These are phyloP conservation scores for Eucalyptus paniculata DNA, from an alignment of 345 rosid genomes.

Conservation along the genomic window DNA sequence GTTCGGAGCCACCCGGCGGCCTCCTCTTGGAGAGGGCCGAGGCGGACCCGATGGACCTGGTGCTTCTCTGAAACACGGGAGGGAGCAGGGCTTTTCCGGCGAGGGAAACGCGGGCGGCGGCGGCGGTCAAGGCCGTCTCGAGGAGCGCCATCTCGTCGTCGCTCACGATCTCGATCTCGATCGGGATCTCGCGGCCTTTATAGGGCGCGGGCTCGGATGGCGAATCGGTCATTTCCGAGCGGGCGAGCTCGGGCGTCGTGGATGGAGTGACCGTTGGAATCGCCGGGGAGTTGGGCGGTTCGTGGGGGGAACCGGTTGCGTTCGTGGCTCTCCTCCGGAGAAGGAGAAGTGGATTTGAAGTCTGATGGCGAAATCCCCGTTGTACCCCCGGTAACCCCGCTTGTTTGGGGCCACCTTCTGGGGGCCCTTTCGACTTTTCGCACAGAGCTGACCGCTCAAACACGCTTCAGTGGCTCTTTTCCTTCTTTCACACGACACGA, in stretches of 20 bases:
- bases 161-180: conserved; percentile 72
- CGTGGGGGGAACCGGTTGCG: not conserved
- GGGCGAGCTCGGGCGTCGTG: not conserved
- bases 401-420: fast-evolving
- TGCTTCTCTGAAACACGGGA: conserved; percentile 5
- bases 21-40: conserved; percentile 25
- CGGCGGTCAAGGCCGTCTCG: conserved; percentile 53
- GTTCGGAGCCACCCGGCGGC: not conserved
- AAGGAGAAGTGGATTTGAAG: not conserved
- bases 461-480: not conserved
- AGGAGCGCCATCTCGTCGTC: conserved; percentile 86
- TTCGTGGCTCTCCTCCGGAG: not conserved
- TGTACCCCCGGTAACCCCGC: fast-evolving
- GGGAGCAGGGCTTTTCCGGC: conserved; percentile 10
- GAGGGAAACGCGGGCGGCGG: conserved; percentile 22
- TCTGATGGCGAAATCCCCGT: not conserved
- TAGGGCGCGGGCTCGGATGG: conserved; percentile 9
- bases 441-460: not conserved
- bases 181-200: conserved; percentile 25
- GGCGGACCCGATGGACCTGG: conserved; percentile 21
- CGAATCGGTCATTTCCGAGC: conserved; percentile 29
- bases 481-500: not conserved
- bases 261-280: conserved; percentile 11
- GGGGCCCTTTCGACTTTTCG: not conserved
- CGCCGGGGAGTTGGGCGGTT: not conserved